phyloP scores from a whole-genome alignment of 2,329 filamentous ascomycete species.

The Helotiales sp. region DNA sequence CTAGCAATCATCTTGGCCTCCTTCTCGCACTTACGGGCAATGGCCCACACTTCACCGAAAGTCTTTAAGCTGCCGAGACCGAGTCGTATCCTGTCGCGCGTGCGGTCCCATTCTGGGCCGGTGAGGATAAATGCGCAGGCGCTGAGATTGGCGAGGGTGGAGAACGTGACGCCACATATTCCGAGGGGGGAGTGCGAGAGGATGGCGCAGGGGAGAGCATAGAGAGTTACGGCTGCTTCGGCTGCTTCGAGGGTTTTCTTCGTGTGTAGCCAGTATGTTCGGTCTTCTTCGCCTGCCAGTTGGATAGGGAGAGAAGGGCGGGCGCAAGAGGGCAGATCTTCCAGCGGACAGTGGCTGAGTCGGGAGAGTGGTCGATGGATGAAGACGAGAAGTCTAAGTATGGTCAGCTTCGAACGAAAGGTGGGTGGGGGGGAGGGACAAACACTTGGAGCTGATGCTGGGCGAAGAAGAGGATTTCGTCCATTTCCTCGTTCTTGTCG shows the following conservation, averaged over 20 bases:
- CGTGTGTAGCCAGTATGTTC: slow-evolving; percentile 50
- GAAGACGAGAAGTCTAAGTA: slow-evolving; percentile 29
- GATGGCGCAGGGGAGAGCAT: slow-evolving; percentile 59
- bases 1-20: slow-evolving; percentile 45
- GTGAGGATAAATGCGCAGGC: slow-evolving; percentile 59
- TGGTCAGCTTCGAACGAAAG: slow-evolving; percentile 6
- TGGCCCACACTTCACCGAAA: slow-evolving; percentile 60
- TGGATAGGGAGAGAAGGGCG: slow-evolving; percentile 24
- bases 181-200: slow-evolving; percentile 62
- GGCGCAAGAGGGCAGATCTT: slow-evolving; percentile 30
- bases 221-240: slow-evolving; percentile 60
- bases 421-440: slow-evolving; percentile 24
- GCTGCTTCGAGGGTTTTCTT: slow-evolving; percentile 64
- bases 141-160: slow-evolving; percentile 62
- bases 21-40: slow-evolving; percentile 58
- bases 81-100: slow-evolving; percentile 59
- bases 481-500: slow-evolving; percentile 45
- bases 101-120: slow-evolving; percentile 47
- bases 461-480: slow-evolving; percentile 47
- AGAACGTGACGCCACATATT: slow-evolving; percentile 59
- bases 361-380: slow-evolving; percentile 38
- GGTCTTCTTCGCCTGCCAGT: slow-evolving; percentile 18
- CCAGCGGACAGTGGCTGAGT: slow-evolving; percentile 33
- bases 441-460: slow-evolving; percentile 46
- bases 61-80: slow-evolving; percentile 63